These are phyloP conservation scores for Xylaria sp. DNA, from an alignment of 2,329 filamentous ascomycete genomes.

Conservation along the genomic window DNA sequence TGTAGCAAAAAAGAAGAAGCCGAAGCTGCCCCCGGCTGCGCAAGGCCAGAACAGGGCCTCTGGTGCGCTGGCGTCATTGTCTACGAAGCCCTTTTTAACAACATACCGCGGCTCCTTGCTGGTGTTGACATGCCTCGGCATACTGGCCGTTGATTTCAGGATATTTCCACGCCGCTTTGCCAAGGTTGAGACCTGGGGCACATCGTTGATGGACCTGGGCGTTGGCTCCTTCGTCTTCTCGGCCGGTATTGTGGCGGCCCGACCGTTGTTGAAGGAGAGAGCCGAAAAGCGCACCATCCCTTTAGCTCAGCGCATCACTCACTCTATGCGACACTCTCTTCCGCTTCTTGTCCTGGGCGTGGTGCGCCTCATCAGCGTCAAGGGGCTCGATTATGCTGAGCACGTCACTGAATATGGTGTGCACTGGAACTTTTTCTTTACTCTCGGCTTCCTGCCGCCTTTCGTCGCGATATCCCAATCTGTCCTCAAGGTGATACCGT, in stretches of 20 bases:
- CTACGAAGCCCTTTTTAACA: conserved; percentile 91
- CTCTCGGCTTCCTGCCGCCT: conserved; percentile 85
- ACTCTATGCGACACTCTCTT: conserved; percentile 81
- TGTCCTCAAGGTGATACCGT: conserved; percentile 75
- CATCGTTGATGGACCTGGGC: conserved; percentile 97
- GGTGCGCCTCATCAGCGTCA: conserved; percentile 86
- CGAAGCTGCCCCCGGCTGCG: conserved; percentile 59
- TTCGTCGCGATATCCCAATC: conserved; percentile 88
- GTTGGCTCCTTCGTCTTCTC: conserved; percentile 98
- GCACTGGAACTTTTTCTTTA: conserved; percentile 99
- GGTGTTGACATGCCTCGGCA: conserved; percentile 87
- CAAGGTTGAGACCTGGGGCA: conserved; percentile 99
- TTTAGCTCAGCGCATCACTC: conserved; percentile 68
- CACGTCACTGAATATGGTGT: conserved; percentile 98
- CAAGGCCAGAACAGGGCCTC: conserved; percentile 51
- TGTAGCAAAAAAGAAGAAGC: conserved; percentile 61
- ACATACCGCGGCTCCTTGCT: conserved; percentile 93
- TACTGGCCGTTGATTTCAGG: conserved; percentile 95
- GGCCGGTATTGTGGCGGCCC: conserved; percentile 87
- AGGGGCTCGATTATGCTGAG: conserved; percentile 94
- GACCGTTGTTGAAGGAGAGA: conserved; percentile 78
- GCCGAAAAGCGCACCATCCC: conserved; percentile 61
- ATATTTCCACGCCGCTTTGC: conserved; percentile 94
- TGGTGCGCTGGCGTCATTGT: conserved; percentile 64
- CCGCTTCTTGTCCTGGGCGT: conserved; percentile 84